Evolutionary conservation across 2,329 filamentous ascomycete species (phyloP), one percentile per base, ranked within the genome.

Genomic region (Ascochyta koolunga): DNA sequence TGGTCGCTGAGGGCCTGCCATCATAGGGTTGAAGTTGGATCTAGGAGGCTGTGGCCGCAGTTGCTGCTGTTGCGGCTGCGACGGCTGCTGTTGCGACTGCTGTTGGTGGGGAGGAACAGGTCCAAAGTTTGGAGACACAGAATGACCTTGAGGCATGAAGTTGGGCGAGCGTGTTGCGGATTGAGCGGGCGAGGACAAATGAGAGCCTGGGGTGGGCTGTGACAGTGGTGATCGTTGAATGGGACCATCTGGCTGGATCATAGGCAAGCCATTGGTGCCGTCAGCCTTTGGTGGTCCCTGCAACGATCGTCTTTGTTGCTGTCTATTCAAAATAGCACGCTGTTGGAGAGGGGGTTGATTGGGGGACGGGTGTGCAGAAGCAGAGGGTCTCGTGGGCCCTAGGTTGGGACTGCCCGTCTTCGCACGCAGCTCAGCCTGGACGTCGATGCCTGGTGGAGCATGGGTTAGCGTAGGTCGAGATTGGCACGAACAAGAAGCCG

Each of bases 381-480:
- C 82, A 50, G 72, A 66, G 63, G 75, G 69, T 59, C 78, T 78
- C 52, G 84, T 90, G 65, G 84, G 87, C 55, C 82, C 89, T 59
- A 95, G 82, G 68, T 88, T 89, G 46, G 93, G 91, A 77, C 90
- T 96, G 66, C 89, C 91, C 41, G 90, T 93, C 81, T 97, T 98
- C 72, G 93, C 89, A 60, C 90, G 90, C 67, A 99, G 84, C 78
- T 98, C 95, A 60, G 93, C 90, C 79, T 98, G 92, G 42, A 99
- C 95, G 82, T 99, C 93, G 76, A 98, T 96, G 67, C 92, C 92
- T 96, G 60, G 54, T 53, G 46, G 46, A 59, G 53, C 46, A 51
- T 18, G 43, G 21, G 59, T 69, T 56, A 70, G 67, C 58, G 55
- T 40, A 25, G 39, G 49, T 50, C n/a, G 40, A 36, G 8, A n/a